A percentile compares a stretch with the other conserved stretches of the same genome.
phyloP scores from a whole-genome alignment of 2,329 filamentous ascomycete species.

The Aspergillus eucalypticola region DNA sequence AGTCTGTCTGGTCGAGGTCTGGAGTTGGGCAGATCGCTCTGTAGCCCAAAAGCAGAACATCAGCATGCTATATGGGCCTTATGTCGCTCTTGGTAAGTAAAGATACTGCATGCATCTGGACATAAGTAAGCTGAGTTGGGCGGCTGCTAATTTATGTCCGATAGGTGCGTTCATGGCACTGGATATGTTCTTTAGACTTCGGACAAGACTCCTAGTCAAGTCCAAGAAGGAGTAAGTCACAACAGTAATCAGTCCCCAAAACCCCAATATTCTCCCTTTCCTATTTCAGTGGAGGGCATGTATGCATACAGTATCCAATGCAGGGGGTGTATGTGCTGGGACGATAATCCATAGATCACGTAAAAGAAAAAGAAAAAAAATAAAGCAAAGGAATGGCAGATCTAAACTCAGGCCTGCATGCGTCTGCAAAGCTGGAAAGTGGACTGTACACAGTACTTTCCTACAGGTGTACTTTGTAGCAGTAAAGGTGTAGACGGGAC shows the following conservation, averaged over 20 bases:
- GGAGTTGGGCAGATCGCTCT: conserved; percentile 55
- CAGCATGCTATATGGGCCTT: conserved; percentile 58
- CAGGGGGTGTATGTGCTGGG: not conserved
- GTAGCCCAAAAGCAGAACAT: conserved; percentile 51
- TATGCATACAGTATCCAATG: not conserved
- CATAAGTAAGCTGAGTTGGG: not conserved
- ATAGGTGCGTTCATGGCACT: conserved; percentile 41
- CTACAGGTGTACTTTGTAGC: too few relatives aligned
- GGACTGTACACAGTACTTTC: not conserved
- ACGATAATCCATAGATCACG: not conserved
- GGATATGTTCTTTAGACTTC: conserved; percentile 41
- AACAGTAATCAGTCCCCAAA: not conserved
- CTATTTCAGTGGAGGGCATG: not conserved
- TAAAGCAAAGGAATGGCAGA: not conserved
- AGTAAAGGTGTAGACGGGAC: not conserved
- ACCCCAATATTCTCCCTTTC: not conserved
- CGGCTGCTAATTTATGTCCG: not conserved
- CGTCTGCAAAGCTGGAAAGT: not conserved
- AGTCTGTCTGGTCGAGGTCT: conserved; percentile 63
- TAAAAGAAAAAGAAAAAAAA: not conserved
- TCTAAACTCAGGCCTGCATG: not conserved
- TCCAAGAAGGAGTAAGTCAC: conserved; percentile 30
- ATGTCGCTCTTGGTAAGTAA: conserved; percentile 56
- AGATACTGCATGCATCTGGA: not conserved
- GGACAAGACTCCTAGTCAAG: conserved; percentile 27